phyloP scores from a whole-genome alignment of 768 basidiomycete species.

The Chalciporus chontae region DNA sequence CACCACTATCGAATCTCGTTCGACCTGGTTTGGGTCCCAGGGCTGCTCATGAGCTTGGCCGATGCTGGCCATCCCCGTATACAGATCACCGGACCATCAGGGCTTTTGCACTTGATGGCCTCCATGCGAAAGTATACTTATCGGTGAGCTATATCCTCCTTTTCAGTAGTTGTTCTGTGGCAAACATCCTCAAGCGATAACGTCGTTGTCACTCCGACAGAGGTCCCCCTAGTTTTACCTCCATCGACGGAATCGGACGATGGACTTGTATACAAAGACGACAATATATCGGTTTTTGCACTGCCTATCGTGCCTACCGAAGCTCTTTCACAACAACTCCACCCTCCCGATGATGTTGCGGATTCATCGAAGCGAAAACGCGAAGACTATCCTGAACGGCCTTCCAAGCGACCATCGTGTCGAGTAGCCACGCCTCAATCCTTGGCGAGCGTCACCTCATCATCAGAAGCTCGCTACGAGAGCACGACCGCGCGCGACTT shows the following conservation, averaged over 20 bases:
- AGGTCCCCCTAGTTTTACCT: conserved; percentile 34
- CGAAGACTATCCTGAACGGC: conserved; percentile 33
- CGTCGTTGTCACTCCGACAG: conserved; percentile 43
- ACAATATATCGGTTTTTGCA: conserved; percentile 61
- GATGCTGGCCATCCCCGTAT: conserved; percentile 62
- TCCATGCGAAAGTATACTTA: conserved; percentile 64
- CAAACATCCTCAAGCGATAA: conserved; percentile 39
- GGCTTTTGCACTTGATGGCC: conserved; percentile 66
- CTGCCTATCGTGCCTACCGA: conserved; percentile 44
- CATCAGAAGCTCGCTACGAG: conserved; percentile 15
- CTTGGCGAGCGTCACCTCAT: background rate
- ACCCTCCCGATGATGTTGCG: background rate
- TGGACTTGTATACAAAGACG: conserved; percentile 54
- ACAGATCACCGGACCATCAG: conserved; percentile 68
- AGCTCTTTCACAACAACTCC: background rate
- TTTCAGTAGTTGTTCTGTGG: background rate
- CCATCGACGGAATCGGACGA: conserved; percentile 22
- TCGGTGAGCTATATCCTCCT: conserved; percentile 41
- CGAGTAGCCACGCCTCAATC: background rate
- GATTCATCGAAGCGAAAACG: conserved; percentile 42
- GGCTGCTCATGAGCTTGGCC: conserved; percentile 75
- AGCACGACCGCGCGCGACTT: conserved; percentile 26
- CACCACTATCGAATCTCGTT: background rate
- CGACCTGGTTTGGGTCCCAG: conserved; percentile 32
- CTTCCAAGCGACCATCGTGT: conserved; percentile 34